Percentiles rank a stretch among this genome's conserved stretches.
These are phyloP conservation scores for Brasenia schreberi DNA, from an alignment of 164 flowering plant species.

Conservation along the genomic window DNA sequence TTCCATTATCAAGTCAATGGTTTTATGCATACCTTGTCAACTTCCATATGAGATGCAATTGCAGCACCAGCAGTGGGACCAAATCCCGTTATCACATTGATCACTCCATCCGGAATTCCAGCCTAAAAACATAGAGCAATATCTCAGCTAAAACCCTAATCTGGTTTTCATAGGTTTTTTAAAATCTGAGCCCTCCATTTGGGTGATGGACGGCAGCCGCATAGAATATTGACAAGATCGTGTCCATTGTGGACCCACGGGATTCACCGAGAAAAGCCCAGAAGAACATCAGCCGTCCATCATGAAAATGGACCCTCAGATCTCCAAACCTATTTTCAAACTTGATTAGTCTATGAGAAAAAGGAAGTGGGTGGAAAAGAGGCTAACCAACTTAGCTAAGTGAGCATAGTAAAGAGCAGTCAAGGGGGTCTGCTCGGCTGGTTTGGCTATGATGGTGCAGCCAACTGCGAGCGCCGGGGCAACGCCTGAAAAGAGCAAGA, in stretches of 20 bases:
- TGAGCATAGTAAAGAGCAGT: slow-evolving; percentile 64
- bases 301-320: too few relatives aligned
- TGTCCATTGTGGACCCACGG: too few relatives aligned
- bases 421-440: slow-evolving; percentile 82
- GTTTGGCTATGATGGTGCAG: slow-evolving; percentile 81
- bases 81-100: slow-evolving; percentile 65
- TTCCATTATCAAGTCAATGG: too few relatives aligned
- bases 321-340: background rate
- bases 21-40: slow-evolving; percentile 42
- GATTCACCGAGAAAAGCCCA: too few relatives aligned
- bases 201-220: too few relatives aligned
- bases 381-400: slow-evolving; percentile 59
- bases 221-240: too few relatives aligned
- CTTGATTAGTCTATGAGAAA: background rate
- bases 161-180: background rate
- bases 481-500: slow-evolving; percentile 39
- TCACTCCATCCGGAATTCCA: slow-evolving; percentile 83
- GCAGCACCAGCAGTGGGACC: slow-evolving; percentile 86
- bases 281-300: too few relatives aligned
- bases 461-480: slow-evolving; percentile 78
- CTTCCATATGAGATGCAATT: slow-evolving; percentile 70
- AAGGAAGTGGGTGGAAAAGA: too few relatives aligned
- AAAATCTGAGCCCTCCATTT: too few relatives aligned
- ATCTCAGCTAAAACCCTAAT: background rate
- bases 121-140: slow-evolving; percentile 30